Percentiles rank a stretch among this genome's conserved stretches.
Conservation (phyloP, 2,329 filamentous ascomycete species). For the Fusarium clavum region DNA sequence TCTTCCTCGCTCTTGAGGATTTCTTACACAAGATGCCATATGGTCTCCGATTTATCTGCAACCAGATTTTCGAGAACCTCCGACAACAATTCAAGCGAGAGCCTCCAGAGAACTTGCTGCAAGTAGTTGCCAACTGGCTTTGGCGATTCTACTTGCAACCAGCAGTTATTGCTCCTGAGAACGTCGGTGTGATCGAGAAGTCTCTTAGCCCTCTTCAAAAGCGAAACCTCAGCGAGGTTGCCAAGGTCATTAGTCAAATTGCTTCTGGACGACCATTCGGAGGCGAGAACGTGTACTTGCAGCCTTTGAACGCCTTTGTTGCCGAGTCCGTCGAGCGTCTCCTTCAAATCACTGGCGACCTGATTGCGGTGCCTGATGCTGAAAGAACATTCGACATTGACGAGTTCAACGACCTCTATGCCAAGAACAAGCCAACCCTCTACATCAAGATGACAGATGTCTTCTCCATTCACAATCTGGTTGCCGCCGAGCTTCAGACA, state of each 20-base stretch:
- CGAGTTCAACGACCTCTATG: constrained; percentile 97
- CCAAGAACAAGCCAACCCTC: constrained; percentile 95
- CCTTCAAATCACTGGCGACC: constrained; percentile 76
- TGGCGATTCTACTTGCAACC: constrained; percentile 96
- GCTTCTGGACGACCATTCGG: constrained; percentile 91
- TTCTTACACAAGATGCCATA: constrained; percentile 90
- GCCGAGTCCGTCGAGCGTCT: constrained; percentile 85
- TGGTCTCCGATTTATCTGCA: constrained; percentile 86
- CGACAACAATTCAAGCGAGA: constrained; percentile 83
- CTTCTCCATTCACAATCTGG: constrained; percentile 92
- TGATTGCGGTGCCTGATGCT: constrained; percentile 87
- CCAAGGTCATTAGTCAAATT: constrained; percentile 91
- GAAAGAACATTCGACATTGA: constrained; percentile 97
- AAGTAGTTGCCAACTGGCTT: constrained; percentile 88
- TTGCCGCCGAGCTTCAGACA: constrained; percentile 80
- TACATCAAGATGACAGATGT: constrained; percentile 99
- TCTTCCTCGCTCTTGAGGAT: constrained; percentile 85
- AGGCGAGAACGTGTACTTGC: constrained; percentile 93
- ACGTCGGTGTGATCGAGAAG: constrained; percentile 91
- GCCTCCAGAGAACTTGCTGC: constrained; percentile 79
- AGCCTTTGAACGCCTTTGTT: constrained; percentile 93
- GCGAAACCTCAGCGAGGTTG: constrained; percentile 88
- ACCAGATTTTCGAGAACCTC: constrained; percentile 85
- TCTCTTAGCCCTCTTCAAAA: constrained; percentile 91
- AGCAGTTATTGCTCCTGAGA: constrained; percentile 88